A percentile compares a stretch with the other conserved stretches of the same genome.
phyloP scores from a whole-genome alignment of 257 asterid genomes.

The Nicotiana otophora region DNA sequence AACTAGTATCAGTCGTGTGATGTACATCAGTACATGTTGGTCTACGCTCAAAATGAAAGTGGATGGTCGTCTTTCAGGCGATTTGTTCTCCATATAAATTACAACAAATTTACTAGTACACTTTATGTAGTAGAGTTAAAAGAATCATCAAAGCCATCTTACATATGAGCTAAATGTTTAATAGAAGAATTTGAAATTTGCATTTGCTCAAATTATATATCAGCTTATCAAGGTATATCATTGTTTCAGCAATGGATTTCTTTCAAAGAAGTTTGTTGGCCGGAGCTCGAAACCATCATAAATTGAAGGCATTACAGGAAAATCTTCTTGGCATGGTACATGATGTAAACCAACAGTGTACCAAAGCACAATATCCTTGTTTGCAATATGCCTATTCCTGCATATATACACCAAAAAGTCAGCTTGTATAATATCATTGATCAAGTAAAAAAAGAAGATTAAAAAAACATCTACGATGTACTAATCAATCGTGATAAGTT shows the following conservation, averaged over 20 bases:
- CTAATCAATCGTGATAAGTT: background rate
- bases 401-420: constrained; percentile 2
- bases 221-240: background rate
- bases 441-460: background rate
- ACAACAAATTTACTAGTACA: too few species aligned
- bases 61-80: background rate
- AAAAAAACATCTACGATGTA: background rate
- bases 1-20: background rate
- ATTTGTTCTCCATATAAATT: background rate
- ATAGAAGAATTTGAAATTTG: background rate
- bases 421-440: background rate
- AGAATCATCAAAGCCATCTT: background rate
- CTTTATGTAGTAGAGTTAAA: background rate
- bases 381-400: constrained; percentile 48
- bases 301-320: constrained; percentile 60
- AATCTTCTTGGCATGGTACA: constrained; percentile 65
- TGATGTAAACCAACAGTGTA: constrained; percentile 73
- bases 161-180: background rate
- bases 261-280: constrained; percentile 59
- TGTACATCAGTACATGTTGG: background rate
- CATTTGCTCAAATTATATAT: background rate
- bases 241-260: constrained; percentile 41
- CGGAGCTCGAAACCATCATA: constrained; percentile 56
- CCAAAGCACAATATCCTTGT: constrained; percentile 71
- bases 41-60: background rate